A percentile compares a stretch with the other conserved stretches of the same genome.
phyloP scores from a whole-genome alignment of 2,329 filamentous ascomycete genomes.

The Pseudocercospora fuligena region DNA sequence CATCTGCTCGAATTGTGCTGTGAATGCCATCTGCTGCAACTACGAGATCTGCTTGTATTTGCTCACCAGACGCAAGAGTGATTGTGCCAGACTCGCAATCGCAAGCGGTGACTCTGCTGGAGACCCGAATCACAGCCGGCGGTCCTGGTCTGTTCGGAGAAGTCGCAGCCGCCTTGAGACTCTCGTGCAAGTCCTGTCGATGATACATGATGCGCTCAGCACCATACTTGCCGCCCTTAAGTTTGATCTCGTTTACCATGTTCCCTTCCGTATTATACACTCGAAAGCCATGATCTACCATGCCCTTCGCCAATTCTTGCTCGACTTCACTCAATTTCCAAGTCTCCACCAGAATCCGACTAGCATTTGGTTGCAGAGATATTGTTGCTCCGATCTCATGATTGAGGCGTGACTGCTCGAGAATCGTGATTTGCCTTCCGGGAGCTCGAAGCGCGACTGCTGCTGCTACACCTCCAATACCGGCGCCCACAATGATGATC shows the following conservation, averaged over 20 bases:
- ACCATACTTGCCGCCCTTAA: constrained; percentile 41
- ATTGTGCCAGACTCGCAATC: constrained; percentile 37
- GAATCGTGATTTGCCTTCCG: constrained; percentile 41
- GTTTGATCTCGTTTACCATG: constrained; percentile 40
- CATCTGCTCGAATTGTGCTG: constrained; percentile 31
- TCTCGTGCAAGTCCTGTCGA: constrained; percentile 48
- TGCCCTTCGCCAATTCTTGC: constrained; percentile 40
- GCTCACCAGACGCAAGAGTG: constrained; percentile 42
- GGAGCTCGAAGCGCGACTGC: constrained; percentile 45
- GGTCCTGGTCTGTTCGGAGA: constrained; percentile 29
- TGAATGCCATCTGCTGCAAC: constrained; percentile 48
- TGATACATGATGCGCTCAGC: constrained; percentile 50
- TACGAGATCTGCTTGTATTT: constrained; percentile 40
- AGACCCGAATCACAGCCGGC: constrained; percentile 37
- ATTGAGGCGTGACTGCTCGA: constrained; percentile 40
- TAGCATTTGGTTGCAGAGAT: constrained; percentile 51
- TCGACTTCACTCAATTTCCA: constrained; percentile 39
- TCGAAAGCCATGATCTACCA: constrained; percentile 45
- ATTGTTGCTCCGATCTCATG: constrained; percentile 49
- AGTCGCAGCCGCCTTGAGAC: constrained; percentile 37
- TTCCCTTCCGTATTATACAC: constrained; percentile 43
- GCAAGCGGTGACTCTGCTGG: constrained; percentile 33
- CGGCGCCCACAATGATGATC: constrained; percentile 43
- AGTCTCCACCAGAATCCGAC: constrained; percentile 40
- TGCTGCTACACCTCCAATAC: constrained; percentile 39